Conservation (phyloP, 768 basidiomycete genomes). For the Postia placenta region DNA sequence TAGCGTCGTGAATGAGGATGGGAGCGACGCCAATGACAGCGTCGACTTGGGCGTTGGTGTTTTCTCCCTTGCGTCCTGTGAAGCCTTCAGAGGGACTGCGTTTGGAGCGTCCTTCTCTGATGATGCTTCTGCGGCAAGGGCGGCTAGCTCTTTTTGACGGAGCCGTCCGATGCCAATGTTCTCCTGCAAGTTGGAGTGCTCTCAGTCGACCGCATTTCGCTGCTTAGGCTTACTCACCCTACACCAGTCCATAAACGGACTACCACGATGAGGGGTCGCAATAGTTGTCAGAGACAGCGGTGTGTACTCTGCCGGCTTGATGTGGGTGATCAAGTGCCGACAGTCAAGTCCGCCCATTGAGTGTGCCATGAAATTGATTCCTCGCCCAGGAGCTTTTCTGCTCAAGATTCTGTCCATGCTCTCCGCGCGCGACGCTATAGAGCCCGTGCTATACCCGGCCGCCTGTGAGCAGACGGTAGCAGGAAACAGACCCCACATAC, state of each 20-base stretch:
- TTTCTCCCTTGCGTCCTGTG: background rate
- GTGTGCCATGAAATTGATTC: conserved; percentile 91
- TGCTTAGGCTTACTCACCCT: conserved; percentile 43
- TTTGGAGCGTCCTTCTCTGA: background rate
- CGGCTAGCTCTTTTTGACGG: conserved; percentile 13
- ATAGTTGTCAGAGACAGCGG: conserved; percentile 87
- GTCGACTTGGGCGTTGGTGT: conserved; percentile 16
- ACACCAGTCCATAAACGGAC: conserved; percentile 99
- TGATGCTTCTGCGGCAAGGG: background rate
- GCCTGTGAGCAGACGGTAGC: background rate
- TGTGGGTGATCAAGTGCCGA: conserved; percentile 83
- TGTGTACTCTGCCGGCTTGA: conserved; percentile 75
- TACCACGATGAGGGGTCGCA: conserved; percentile 91
- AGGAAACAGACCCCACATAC: conserved; percentile 36
- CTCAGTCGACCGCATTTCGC: background rate
- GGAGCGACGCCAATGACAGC: conserved; percentile 57
- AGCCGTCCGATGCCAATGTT: conserved; percentile 87
- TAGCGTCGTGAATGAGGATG: conserved; percentile 81
- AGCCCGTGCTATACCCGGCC: conserved; percentile 64
- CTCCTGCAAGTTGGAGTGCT: conserved; percentile 55
- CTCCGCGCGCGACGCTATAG: conserved; percentile 74
- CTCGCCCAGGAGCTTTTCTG: conserved; percentile 60
- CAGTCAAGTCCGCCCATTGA: conserved; percentile 99
- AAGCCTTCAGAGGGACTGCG: background rate
- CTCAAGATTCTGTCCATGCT: conserved; percentile 69